phyloP scores from a whole-genome alignment of 2,329 filamentous ascomycete genomes.

The Bipolaris zeicola region DNA sequence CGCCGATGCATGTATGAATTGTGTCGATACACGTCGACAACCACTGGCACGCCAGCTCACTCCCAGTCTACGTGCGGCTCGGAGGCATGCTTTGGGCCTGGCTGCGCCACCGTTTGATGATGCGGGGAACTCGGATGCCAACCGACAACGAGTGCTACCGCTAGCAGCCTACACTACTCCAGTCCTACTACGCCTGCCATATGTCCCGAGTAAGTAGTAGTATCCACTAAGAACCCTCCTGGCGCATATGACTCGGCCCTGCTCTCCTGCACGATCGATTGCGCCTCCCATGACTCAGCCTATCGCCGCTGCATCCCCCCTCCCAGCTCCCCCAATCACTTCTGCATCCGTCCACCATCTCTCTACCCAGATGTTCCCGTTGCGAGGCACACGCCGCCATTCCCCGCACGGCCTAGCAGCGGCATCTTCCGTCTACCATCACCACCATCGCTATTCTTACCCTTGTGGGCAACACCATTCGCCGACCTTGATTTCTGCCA shows the following conservation, averaged over 20 bases:
- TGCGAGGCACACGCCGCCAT: not conserved
- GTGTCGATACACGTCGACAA: too few relatives aligned
- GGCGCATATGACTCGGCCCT: not conserved
- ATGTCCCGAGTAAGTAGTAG: too few relatives aligned
- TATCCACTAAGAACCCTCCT: too few relatives aligned
- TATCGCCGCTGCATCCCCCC: not conserved
- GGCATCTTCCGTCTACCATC: not conserved
- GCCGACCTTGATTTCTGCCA: not conserved
- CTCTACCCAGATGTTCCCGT: not conserved
- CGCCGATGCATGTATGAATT: too few relatives aligned
- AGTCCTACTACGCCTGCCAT: not conserved
- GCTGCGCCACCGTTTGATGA: constrained; percentile 3
- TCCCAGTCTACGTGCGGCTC: not conserved
- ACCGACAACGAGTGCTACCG: not conserved
- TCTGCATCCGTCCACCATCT: too few relatives aligned
- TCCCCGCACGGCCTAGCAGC: not conserved
- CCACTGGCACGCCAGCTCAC: not conserved
- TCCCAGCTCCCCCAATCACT: too few relatives aligned
- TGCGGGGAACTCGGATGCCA: constrained; percentile 1
- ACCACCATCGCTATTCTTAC: not conserved
- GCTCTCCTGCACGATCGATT: not conserved
- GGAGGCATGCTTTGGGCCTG: not conserved
- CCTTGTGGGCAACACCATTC: not conserved
- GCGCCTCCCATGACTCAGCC: not conserved
- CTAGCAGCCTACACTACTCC: not conserved